phyloP scores from a whole-genome alignment of 208 protist species.

The Porcisia hertigi region DNA sequence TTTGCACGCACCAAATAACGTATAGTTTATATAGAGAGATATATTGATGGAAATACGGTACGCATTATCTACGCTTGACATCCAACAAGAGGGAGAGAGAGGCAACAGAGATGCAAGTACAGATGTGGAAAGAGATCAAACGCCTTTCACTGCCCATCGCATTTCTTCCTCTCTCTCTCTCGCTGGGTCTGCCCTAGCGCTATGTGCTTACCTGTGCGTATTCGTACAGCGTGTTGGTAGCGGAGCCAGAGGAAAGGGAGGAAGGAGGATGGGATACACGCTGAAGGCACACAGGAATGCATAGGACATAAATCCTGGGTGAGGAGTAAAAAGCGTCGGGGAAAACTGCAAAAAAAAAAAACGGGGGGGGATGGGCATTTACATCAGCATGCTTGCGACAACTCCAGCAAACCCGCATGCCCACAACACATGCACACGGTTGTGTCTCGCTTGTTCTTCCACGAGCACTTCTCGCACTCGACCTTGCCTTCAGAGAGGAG shows the following conservation, averaged over 20 bases:
- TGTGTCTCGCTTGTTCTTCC: constrained; percentile 52
- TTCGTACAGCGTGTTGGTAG: neutral
- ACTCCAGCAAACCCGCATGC: constrained; percentile 34
- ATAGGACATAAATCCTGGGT: neutral
- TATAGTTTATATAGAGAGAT: no score
- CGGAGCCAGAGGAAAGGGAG: neutral
- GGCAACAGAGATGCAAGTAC: neutral
- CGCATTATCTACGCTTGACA: neutral
- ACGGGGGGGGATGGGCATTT: no score
- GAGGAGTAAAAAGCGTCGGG: neutral
- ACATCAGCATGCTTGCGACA: constrained; percentile 4
- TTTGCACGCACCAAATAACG: no score
- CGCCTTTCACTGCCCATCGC: neutral
- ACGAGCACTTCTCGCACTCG: constrained; percentile 75
- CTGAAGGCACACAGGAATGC: neutral
- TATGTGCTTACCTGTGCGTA: neutral
- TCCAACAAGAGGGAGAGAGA: neutral
- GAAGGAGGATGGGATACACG: no score
- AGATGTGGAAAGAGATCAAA: neutral
- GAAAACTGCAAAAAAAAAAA: neutral
- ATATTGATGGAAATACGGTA: neutral
- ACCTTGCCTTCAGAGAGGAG: constrained; percentile 59
- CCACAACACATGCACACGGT: constrained; percentile 69
- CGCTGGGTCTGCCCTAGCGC: neutral
- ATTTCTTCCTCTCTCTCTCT: neutral